Conservation (phyloP, 352 stramenopile genomes). For the Labyrinthula sp. region DNA sequence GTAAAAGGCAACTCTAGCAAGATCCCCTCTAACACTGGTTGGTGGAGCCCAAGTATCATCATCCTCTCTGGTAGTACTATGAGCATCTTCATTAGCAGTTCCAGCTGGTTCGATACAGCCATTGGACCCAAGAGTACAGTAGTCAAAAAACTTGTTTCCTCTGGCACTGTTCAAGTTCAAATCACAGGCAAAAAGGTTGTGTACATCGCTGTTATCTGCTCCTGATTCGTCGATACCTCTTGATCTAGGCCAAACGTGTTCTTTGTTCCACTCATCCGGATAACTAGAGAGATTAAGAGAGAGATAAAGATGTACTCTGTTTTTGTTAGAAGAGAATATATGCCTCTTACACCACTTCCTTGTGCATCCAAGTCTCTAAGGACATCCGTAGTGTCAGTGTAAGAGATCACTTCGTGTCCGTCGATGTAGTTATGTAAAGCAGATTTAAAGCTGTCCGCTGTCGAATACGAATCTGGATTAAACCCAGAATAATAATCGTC, state of each 20-base stretch:
- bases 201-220: conserved; percentile 41
- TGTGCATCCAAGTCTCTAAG: conserved; percentile 7
- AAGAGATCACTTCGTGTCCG: conserved; percentile 9
- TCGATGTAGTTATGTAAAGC: conserved; percentile 22
- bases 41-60: conserved; percentile 13
- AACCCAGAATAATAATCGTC: too few species aligned
- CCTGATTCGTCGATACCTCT: conserved; percentile 33
- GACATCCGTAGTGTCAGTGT: conserved; percentile 2
- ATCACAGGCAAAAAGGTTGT: conserved; percentile 39
- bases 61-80: conserved; percentile 7
- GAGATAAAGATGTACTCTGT: neutral
- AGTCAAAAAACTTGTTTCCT: conserved; percentile 37
- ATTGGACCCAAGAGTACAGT: conserved; percentile 34
- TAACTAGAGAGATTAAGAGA: conserved; percentile 5
- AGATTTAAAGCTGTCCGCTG: conserved; percentile 1
- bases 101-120: conserved; percentile 1
- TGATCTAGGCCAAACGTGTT: conserved; percentile 40
- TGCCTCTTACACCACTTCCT: neutral
- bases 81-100: conserved; percentile 6
- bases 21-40: conserved; percentile 1
- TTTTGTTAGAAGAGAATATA: conserved; percentile 1
- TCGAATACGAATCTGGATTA: too few species aligned
- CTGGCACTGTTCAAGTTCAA: conserved; percentile 38
- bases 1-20: conserved; percentile 26
- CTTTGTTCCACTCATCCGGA: conserved; percentile 38